A percentile compares a stretch with the other conserved stretches of the same genome.
These are phyloP conservation scores for Trypanosoma caninum DNA, from an alignment of 208 protist species.

Conservation along the genomic window DNA sequence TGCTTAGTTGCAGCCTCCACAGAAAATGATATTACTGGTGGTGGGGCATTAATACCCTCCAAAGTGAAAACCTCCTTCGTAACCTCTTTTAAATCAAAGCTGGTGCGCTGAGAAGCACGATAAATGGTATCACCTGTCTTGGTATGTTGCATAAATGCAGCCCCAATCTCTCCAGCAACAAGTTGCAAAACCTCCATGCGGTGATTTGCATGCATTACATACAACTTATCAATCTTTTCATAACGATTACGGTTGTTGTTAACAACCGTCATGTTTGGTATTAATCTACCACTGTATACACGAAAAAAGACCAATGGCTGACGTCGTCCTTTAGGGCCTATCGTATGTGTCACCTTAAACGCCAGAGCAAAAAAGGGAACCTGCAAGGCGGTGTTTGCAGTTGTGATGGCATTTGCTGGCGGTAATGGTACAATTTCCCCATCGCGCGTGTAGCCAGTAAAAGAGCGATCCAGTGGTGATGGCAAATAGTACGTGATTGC, in stretches of 20 bases:
- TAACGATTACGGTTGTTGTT: conserved; percentile 62
- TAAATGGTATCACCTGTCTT: conserved; percentile 82
- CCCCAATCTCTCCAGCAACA: conserved; percentile 75
- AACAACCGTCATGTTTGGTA: conserved; percentile 47
- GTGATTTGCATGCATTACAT: conserved; percentile 87
- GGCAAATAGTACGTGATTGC: conserved; percentile 89
- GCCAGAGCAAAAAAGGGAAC: conserved; percentile 81
- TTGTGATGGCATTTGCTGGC: too few species aligned
- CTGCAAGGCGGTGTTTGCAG: conserved; percentile 21
- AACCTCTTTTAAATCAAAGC: background rate
- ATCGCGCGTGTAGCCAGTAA: conserved; percentile 40
- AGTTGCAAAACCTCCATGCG: conserved; percentile 74
- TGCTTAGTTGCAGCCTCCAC: conserved; percentile 88
- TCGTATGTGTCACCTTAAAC: conserved; percentile 91
- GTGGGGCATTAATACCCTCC: conserved; percentile 90
- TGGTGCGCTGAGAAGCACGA: conserved; percentile 17
- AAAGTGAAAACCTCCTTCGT: conserved; percentile 55
- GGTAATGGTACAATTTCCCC: conserved; percentile 47
- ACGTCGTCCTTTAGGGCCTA: conserved; percentile 57
- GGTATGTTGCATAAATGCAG: conserved; percentile 59
- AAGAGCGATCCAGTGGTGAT: conserved; percentile 81
- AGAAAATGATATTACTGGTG: conserved; percentile 95
- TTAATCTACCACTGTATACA: conserved; percentile 87
- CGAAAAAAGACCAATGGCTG: conserved; percentile 89
- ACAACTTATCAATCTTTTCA: conserved; percentile 72